Evolutionary conservation across 2,329 filamentous ascomycete genomes (phyloP), one percentile per base, ranked within the genome.

Genomic region (Curvularia eragrostidis): DNA sequence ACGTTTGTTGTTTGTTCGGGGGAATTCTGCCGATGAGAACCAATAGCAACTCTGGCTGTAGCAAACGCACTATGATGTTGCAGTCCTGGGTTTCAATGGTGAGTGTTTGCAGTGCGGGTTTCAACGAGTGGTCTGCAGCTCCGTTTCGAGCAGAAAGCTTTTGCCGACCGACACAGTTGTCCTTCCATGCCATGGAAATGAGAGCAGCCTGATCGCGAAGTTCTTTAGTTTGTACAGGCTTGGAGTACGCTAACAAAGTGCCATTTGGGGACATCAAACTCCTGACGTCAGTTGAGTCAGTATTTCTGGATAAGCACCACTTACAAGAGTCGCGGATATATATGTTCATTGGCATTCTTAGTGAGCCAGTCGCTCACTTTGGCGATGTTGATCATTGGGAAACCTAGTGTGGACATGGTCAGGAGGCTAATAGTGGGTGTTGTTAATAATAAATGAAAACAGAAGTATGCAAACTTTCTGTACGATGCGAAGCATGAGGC

Each of bases 201-300:
- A 82, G 68, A 6, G 81, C 80, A 21, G 80, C 80, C 63, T 82
- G 80, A 54, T 81, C 80, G 39, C 81, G 79, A 30, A 83, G 73
- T 59, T 81, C 78, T 59, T 79, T 78, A 65, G 81, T 80, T 60
- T 82, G 76, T n/a, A 78, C 75, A 12, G 80, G 80, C 21, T 78
- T 78, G 18, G 77, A 81, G 66, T 83, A 81, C 42, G 81, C 80
- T 49, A 83, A 72, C 19, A 83, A 68, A 2, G 80, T 82, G 60
- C 81, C 81, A 63, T 82, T 83, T 21, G 80, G 79, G 28, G 81
- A 82, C 78, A 82, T 83, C 53, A 83, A 69, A 60, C 78, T 80
- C 53, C 13, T 46, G 43, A 15, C 6, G 43, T 69, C 38, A 69
- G 62, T 43, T 6, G n/a, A 34, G 23, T 15, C 10, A 36, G 41